phyloP scores from a whole-genome alignment of 2,329 filamentous ascomycete genomes.

The Grosmannia serpens region DNA sequence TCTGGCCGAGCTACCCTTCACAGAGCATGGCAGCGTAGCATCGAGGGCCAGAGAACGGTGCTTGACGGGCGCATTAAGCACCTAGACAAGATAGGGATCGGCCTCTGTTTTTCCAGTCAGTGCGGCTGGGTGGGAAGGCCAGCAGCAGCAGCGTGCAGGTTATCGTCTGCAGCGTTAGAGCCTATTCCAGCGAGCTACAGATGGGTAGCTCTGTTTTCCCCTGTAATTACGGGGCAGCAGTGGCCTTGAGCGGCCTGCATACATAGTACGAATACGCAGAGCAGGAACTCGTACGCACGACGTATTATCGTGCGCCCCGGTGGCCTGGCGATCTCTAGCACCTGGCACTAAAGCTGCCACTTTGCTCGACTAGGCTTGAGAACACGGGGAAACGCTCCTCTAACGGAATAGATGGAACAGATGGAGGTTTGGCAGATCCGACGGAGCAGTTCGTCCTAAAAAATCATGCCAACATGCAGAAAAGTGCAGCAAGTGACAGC shows the following conservation, averaged over 20 bases:
- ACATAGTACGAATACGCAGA: too few species aligned
- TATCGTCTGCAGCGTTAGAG: not conserved
- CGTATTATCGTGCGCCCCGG: not conserved
- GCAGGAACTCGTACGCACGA: not conserved
- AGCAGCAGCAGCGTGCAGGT: too few species aligned
- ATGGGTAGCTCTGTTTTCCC: not conserved
- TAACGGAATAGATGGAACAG: not conserved
- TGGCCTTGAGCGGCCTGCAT: not conserved
- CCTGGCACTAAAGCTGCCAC: not conserved
- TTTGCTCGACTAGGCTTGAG: not conserved
- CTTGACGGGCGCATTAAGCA: not conserved
- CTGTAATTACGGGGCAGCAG: not conserved
- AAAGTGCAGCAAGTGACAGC: not conserved
- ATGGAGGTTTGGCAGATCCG: not conserved
- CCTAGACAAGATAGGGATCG: not conserved
- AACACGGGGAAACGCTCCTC: not conserved
- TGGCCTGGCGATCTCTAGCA: not conserved
- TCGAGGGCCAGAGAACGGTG: not conserved
- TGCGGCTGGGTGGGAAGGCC: not conserved
- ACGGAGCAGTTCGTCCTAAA: not conserved
- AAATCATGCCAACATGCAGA: not conserved
- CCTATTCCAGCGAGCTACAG: too few species aligned
- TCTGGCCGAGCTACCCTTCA: not conserved
- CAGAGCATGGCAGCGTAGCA: not conserved
- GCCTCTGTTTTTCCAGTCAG: not conserved